Conservation (phyloP, 495 filamentous ascomycete genomes). For the Penicillium ucsense region DNA sequence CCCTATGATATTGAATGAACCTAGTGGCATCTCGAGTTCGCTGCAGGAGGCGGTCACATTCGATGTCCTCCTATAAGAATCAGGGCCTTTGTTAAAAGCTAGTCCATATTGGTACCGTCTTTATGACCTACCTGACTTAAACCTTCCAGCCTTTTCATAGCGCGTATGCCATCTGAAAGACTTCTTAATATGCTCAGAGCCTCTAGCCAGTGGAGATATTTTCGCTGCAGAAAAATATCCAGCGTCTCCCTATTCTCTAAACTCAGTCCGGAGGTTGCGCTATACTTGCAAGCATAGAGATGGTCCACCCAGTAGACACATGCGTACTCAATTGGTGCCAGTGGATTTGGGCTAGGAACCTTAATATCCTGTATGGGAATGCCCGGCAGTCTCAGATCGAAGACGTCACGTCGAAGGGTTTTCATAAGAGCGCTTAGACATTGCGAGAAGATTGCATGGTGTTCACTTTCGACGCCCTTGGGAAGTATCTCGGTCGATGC, state of each 20-base stretch:
- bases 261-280: background rate
- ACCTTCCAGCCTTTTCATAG: slow-evolving; percentile 4
- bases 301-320: slow-evolving; percentile 36
- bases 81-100: background rate
- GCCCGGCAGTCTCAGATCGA: slow-evolving; percentile 1
- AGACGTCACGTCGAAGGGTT: slow-evolving; percentile 14
- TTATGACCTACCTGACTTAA: slow-evolving; percentile 8
- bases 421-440: slow-evolving; percentile 15
- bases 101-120: background rate
- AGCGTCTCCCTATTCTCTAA: slow-evolving; percentile 5
- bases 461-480: slow-evolving; percentile 4
- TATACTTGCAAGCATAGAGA: slow-evolving; percentile 1
- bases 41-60: background rate
- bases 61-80: background rate
- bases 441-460: slow-evolving; percentile 18
- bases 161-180: slow-evolving; percentile 13
- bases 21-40: slow-evolving; percentile 21
- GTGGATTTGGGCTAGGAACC: slow-evolving; percentile 7
- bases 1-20: slow-evolving; percentile 16
- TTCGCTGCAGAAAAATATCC: slow-evolving; percentile 11
- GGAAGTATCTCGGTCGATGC: no score
- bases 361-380: slow-evolving; percentile 3
- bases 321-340: slow-evolving; percentile 15
- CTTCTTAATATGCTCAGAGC: slow-evolving; percentile 19
- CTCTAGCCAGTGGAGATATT: slow-evolving; percentile 30